These are phyloP conservation scores for Pseudogymnoascus sp. DNA, from an alignment of 2,329 filamentous ascomycete species.

Conservation along the genomic window DNA sequence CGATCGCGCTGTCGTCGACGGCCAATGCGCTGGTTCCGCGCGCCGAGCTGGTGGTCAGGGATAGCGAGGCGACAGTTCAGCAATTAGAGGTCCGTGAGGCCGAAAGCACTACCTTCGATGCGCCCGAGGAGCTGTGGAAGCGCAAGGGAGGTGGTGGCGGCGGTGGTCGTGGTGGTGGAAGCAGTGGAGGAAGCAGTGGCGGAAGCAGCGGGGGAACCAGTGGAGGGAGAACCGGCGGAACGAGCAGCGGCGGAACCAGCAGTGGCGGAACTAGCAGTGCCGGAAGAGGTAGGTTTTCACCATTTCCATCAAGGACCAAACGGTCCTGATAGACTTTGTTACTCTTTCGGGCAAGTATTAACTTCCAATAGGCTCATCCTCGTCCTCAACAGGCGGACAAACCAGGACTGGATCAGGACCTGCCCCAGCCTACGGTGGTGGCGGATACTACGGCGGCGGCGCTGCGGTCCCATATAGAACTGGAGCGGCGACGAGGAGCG, in stretches of 20 bases:
- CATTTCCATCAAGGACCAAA: slow-evolving; percentile 9
- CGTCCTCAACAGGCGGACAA: slow-evolving; percentile 35
- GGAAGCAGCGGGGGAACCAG: not conserved
- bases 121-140: slow-evolving; percentile 42
- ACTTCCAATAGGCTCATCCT: slow-evolving; percentile 18
- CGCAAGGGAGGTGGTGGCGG: slow-evolving; percentile 51
- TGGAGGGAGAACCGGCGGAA: not conserved
- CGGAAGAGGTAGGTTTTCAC: slow-evolving; percentile 8
- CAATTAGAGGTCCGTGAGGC: not conserved
- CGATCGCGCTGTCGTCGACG: not conserved
- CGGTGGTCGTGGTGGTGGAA: slow-evolving; percentile 35
- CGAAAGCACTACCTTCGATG: slow-evolving; percentile 19
- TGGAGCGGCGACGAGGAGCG: slow-evolving; percentile 39
- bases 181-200: slow-evolving; percentile 8
- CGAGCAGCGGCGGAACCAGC: not conserved
- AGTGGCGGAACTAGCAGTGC: not conserved
- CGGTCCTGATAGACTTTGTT: not conserved
- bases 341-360: not conserved
- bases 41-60: not conserved
- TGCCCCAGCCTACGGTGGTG: slow-evolving; percentile 49
- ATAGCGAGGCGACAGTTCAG: not conserved
- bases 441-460: slow-evolving; percentile 59
- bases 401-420: slow-evolving; percentile 51
- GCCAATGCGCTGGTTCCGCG: not conserved
- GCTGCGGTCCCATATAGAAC: slow-evolving; percentile 50